These are phyloP conservation scores for Halenospora varia DNA, from an alignment of 495 filamentous ascomycete genomes.

Conservation along the genomic window DNA sequence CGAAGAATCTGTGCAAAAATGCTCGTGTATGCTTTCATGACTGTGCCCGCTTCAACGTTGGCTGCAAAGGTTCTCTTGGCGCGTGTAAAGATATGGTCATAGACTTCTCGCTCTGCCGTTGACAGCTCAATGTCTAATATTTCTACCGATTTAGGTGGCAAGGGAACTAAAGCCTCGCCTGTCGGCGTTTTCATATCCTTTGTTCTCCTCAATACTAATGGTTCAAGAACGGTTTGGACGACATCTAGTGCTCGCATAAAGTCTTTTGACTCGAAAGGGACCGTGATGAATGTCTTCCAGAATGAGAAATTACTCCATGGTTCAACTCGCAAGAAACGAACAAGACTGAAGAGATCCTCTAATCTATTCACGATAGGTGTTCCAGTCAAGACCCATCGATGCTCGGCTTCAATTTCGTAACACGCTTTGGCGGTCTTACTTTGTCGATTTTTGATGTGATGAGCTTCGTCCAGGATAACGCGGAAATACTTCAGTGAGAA, in stretches of 20 bases:
- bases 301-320: conserved; percentile 98
- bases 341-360: conserved; percentile 94
- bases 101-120: conserved; percentile 79
- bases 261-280: conserved; percentile 92
- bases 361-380: conserved; percentile 96
- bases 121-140: conserved; percentile 86
- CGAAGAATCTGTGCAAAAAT: conserved; percentile 97
- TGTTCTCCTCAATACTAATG: conserved; percentile 88
- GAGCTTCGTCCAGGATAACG: conserved; percentile 92
- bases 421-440: conserved; percentile 91
- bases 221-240: conserved; percentile 93
- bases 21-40: conserved; percentile 90
- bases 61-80: conserved; percentile 79
- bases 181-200: conserved; percentile 98
- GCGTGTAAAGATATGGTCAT: conserved; percentile 78
- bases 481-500: conserved; percentile 93
- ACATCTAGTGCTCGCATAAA: conserved; percentile 92
- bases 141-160: conserved; percentile 76
- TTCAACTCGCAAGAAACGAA: conserved; percentile 87
- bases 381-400: conserved; percentile 92
- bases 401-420: conserved; percentile 77
- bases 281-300: conserved; percentile 98
- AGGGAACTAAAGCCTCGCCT: conserved; percentile 76
- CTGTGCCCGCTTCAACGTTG: conserved; percentile 85
- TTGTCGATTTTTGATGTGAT: conserved; percentile 87